Base-by-base conservation (phyloP, 371 early-diverging fungal species). In the Actinomortierella wolfii region DNA sequence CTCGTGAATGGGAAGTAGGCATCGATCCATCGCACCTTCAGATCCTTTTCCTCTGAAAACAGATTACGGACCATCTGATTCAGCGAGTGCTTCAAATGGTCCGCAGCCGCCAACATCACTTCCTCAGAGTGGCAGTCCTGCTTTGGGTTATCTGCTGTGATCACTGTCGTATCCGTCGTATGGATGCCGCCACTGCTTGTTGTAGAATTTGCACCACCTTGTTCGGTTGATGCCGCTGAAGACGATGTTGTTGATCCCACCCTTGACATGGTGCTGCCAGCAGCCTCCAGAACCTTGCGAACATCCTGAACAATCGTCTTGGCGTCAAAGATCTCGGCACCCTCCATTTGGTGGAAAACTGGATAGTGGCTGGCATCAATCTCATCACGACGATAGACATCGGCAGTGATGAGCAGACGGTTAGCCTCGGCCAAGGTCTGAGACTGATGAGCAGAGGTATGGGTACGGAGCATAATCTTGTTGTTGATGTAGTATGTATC, bases 261-360 rank as follows among this genome's bases (percentile, higher is more conserved):
- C 34, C 7, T 6, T 34, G 34, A 34, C 34, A 34, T 34, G 4
- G 4, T 34, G 34, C 34, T 34, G 17, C 57, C 58, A 0, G 51
- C 46, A 1, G 54, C 42, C 1, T 18, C 54, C 1, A 54, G 54
- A 3, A 53, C 42, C 48, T 66, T 59, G 15, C 56, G 54, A 17
- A 75, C 62, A 14, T 56, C 76, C 5, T 61, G 62, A 2, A 62
- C 63, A 1, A 56, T 67, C 2, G 74, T 67, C 41, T 68, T 64
- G 46, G 76, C 74, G 34, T 85, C 82, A 56, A 85, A 79, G 45
- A 85, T 76, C 28, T 79, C 85, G 23, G 96, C 88, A 1, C 96
- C 97, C 67, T 98, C 99, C 87, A 98, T 94, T 70, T 98, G 99
- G 65, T 98, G 99, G 69, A 98, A 98, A 2, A 94, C 94, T 0